phyloP scores from a whole-genome alignment of 2,329 filamentous ascomycete genomes.

The Cladosporium sp. region DNA sequence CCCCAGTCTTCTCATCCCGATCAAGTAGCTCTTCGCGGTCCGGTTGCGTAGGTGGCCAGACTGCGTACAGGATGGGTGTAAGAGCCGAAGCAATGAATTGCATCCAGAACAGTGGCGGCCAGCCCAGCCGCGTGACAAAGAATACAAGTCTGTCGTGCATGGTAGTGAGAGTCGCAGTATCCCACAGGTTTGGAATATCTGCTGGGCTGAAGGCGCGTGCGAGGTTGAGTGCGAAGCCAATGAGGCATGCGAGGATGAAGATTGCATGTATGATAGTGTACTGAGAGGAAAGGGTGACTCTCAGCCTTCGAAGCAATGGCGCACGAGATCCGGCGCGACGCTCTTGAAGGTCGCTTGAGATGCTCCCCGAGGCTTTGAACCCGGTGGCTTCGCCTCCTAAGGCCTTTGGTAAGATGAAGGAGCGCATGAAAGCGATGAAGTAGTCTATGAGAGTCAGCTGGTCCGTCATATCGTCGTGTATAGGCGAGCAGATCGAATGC shows the following conservation, averaged over 20 bases:
- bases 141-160: conserved; percentile 47
- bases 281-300: conserved; percentile 50
- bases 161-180: conserved; percentile 39
- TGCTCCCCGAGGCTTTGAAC: conserved; percentile 63
- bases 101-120: conserved; percentile 62
- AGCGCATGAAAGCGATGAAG: conserved; percentile 22
- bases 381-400: conserved; percentile 58
- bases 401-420: conserved; percentile 27
- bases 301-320: conserved; percentile 55
- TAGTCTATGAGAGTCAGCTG: conserved; percentile 14
- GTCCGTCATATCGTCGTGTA: background rate
- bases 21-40: conserved; percentile 61
- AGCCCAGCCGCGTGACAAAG: conserved; percentile 62
- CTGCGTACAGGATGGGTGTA: conserved; percentile 18
- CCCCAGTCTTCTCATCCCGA: conserved; percentile 57
- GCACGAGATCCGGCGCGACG: conserved; percentile 49
- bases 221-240: conserved; percentile 44
- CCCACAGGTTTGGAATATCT: conserved; percentile 50
- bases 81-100: conserved; percentile 20
- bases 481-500: background rate
- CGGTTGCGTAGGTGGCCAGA: conserved; percentile 46
- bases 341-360: conserved; percentile 60
- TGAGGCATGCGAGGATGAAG: conserved; percentile 54
- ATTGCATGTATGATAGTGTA: conserved; percentile 54
- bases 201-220: conserved; percentile 51